Evolutionary conservation across 1,284 basidiomycete species (phyloP).

Genomic region (Acaromyces ingoldii): DNA sequence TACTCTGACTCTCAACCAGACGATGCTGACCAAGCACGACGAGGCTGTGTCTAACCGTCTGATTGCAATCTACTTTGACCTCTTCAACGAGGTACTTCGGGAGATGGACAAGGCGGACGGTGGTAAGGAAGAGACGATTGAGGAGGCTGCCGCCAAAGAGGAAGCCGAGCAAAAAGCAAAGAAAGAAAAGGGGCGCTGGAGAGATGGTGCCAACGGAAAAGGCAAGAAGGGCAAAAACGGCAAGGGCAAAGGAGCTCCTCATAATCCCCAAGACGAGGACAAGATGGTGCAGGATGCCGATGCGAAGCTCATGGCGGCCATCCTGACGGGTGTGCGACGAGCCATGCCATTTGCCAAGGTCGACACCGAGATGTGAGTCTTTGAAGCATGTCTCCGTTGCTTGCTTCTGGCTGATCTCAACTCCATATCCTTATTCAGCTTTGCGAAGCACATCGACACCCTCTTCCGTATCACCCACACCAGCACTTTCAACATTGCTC

Average conservation of each 20-base stretch:
- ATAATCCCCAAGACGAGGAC: conserved; percentile 1
- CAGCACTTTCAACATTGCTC: conserved; percentile 82
- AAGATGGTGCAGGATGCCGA: conserved; percentile 58
- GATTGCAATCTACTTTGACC: conserved; percentile 88
- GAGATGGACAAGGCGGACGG: conserved; percentile 37
- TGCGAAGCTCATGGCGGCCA: conserved; percentile 79
- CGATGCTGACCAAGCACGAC: conserved; percentile 66
- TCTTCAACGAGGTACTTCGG: conserved; percentile 69
- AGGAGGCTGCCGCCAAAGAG: conserved; percentile 27
- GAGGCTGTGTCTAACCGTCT: conserved; percentile 73
- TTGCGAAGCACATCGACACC: conserved; percentile 83
- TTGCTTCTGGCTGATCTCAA: too few relatives aligned
- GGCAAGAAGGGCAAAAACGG: conserved; percentile 17
- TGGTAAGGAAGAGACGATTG: conserved; percentile 17
- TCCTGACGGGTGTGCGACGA: conserved; percentile 90
- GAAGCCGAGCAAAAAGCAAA: conserved; percentile 21
- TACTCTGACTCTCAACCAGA: conserved; percentile 88
- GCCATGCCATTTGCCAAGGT: conserved; percentile 85
- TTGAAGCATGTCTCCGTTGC: background rate
- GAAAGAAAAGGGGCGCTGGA: conserved; percentile 53
- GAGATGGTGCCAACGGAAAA: conserved; percentile 50
- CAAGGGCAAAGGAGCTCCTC: conserved; percentile 14
- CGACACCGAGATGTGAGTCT: conserved; percentile 56
- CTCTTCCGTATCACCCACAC: conserved; percentile 94
- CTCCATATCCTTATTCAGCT: conserved; percentile 53